Percentiles rank a stretch among this genome's conserved stretches.
Evolutionary conservation across 23 red algal genomes (phyloP).

Genomic region (Gracilariopsis chorda): DNA sequence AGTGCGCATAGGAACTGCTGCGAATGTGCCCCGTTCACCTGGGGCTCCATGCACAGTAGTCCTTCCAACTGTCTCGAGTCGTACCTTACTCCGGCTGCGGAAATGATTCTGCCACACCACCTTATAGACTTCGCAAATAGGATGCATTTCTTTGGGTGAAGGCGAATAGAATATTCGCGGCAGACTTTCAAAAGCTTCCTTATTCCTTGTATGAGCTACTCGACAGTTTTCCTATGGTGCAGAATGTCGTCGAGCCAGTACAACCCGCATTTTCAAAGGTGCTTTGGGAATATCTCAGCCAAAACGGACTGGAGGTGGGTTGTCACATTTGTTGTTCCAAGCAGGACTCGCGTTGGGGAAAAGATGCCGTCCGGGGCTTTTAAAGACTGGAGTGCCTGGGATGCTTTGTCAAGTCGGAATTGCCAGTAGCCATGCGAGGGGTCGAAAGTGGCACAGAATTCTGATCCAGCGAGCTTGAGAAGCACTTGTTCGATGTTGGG

Average conservation of each 20-base stretch:
- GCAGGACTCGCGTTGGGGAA: not conserved
- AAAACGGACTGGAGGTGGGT: not conserved
- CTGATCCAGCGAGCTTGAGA: not conserved
- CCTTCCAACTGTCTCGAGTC: not conserved
- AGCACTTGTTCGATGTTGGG: not conserved
- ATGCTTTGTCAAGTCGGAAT: not conserved
- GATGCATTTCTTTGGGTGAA: not conserved
- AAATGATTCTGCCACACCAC: not conserved
- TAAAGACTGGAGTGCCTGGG: not conserved
- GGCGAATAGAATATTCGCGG: not conserved
- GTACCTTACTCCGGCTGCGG: not conserved
- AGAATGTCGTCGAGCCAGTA: conserved; percentile 16
- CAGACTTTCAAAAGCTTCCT: not conserved
- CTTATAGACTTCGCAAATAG: not conserved
- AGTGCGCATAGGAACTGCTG: conserved; percentile 5
- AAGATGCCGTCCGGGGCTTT: not conserved
- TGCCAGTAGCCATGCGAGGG: conserved; percentile 3
- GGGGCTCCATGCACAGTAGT: not conserved
- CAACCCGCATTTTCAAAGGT: not conserved
- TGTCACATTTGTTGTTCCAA: not conserved
- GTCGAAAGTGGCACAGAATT: not conserved
- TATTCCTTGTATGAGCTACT: not conserved
- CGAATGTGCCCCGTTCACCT: not conserved
- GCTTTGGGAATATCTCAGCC: not conserved
- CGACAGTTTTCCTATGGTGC: not conserved